Conservation (phyloP, 2,329 filamentous ascomycete species). For the Tolypocladium ovalisporum region DNA sequence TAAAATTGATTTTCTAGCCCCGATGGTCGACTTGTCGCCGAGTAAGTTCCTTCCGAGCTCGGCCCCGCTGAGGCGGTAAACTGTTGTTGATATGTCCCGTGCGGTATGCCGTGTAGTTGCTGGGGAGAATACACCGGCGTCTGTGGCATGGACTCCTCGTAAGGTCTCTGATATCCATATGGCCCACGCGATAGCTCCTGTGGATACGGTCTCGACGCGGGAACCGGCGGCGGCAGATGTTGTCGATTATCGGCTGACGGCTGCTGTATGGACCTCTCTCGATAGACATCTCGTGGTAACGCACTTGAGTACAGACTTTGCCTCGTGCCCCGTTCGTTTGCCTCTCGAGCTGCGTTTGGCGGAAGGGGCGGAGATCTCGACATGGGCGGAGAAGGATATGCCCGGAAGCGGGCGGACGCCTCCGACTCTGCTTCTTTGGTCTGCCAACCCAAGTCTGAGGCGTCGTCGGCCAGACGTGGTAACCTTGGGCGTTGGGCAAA, state of each 20-base stretch:
- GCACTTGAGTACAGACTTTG: conserved; percentile 31
- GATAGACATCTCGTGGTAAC: conserved; percentile 39
- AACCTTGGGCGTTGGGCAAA: conserved; percentile 50
- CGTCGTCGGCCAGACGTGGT: conserved; percentile 42
- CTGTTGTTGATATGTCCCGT: conserved; percentile 4
- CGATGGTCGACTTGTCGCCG: conserved; percentile 19
- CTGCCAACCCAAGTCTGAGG: conserved; percentile 32
- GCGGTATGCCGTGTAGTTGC: conserved; percentile 4
- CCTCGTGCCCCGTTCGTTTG: conserved; percentile 39
- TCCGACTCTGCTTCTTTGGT: conserved; percentile 38
- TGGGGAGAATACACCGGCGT: conserved; percentile 15
- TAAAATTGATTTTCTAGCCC: conserved; percentile 34
- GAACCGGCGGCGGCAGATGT: conserved; percentile 12
- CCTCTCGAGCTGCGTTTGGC: conserved; percentile 47
- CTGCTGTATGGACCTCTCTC: conserved; percentile 21
- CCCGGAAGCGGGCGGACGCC: conserved; percentile 44
- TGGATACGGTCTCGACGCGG: conserved; percentile 16
- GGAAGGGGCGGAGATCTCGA: conserved; percentile 56
- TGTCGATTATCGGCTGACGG: conserved; percentile 12
- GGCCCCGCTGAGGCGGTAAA: conserved; percentile 12
- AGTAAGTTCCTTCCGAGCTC: conserved; percentile 9
- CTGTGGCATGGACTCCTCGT: conserved; percentile 11
- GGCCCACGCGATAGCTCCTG: conserved; percentile 12
- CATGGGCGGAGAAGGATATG: conserved; percentile 66
- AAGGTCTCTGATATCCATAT: conserved; percentile 13